Base-by-base conservation (phyloP, 495 filamentous ascomycete species). In the Eremomyces bilateralis region DNA sequence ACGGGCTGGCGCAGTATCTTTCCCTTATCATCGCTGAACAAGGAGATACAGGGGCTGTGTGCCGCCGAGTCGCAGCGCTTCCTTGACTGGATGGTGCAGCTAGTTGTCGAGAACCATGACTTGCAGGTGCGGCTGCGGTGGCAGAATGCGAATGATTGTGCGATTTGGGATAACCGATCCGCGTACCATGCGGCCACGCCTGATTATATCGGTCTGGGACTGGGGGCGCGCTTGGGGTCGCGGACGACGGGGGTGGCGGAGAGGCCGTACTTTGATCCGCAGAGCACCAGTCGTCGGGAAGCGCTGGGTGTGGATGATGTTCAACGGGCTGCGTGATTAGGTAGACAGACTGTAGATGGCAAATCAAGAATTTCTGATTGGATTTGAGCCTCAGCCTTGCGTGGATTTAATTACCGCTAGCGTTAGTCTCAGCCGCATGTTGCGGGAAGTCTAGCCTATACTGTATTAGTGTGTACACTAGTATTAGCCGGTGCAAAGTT, bases 141-240 rank as follows among this genome's bases (percentile, higher is more conserved):
- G 46, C 21, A 21, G 31, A 46, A 36, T 34, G 28, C 20, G 27
- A 44, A 52, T 36, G 44, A 47, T 37, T 16, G 38, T 33, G 76
- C 76, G 1, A 77, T 81, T 42, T 83, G 77, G 76, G 76, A 81
- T 49, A 80, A 81, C 41, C 53, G 76, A 4, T 67, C 61, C 21
- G 64, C 66, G 0, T 80, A 69, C 49, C 76, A 81, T 42, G 62
- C 64, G 3, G 74, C 75, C 0, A 82, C 73, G 1, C 65, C 61
- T 29, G 77, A 81, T 47, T 78, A 71, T 47, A n/a, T n/a, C n/a
- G n/a, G n/a, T n/a, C n/a, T n/a, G n/a, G n/a, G n/a, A n/a, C 47
- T 71, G 24, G 76, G 72, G 1, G 61, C 67, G 45, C 49, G 73
- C 20, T 58, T 57, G 19, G 74, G 74, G 0, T 61, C 67, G 31